Percentiles rank a stretch among this genome's conserved stretches.
Conservation (phyloP, 192 early-diverging fungal species). For the Backusella australiensis region DNA sequence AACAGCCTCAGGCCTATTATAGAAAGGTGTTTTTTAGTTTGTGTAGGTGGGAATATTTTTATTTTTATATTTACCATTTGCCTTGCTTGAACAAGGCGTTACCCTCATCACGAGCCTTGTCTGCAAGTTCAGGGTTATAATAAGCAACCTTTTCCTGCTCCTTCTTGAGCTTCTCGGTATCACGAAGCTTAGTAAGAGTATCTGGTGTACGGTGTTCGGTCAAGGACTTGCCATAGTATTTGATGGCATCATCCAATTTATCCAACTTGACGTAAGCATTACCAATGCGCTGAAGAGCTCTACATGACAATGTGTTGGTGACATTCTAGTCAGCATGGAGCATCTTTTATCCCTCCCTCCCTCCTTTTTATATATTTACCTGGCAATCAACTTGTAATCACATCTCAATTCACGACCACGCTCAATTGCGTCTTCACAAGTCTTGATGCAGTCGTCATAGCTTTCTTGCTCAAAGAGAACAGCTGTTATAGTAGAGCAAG, state of each 20-base stretch:
- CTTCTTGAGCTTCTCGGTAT: constrained; percentile 79
- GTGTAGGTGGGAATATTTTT: not conserved
- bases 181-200: constrained; percentile 83
- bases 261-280: constrained; percentile 82
- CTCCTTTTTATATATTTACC: constrained; percentile 33
- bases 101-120: constrained; percentile 91
- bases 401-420: constrained; percentile 85
- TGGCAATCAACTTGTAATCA: constrained; percentile 93
- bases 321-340: not conserved
- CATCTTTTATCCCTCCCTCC: not conserved
- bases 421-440: constrained; percentile 89
- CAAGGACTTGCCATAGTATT: constrained; percentile 89
- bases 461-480: constrained; percentile 93
- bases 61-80: constrained; percentile 48
- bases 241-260: constrained; percentile 84
- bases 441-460: constrained; percentile 91
- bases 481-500: constrained; percentile 40
- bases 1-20: constrained; percentile 66
- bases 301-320: constrained; percentile 25
- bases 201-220: constrained; percentile 96
- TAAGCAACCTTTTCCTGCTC: constrained; percentile 85
- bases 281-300: constrained; percentile 90
- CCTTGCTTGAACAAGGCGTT: constrained; percentile 92
- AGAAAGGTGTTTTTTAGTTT: too few relatives aligned
- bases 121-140: constrained; percentile 73